Evolutionary conservation across 129 eudicot genomes (phyloP), one percentile per base, ranked within the genome.

Genomic region (Chrysanthemum seticuspe): DNA sequence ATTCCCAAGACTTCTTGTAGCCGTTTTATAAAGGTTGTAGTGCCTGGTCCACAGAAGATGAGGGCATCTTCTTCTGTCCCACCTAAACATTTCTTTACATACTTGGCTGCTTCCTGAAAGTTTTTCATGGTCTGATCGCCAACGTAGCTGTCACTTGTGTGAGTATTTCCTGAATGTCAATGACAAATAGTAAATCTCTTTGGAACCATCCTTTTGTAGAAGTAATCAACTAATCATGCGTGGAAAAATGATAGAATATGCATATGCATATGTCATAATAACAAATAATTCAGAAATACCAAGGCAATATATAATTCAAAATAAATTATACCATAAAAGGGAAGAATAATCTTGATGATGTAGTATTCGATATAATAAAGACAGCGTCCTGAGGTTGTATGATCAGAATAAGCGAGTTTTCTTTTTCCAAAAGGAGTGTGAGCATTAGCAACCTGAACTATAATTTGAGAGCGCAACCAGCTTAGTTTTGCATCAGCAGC

Each of bases 1-100:
- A 89, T 61, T 29, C 91, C 98, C 80, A 92, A 83, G 10, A 92
- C 90, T 74, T 92, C 96, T 75, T 92, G 96, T 10, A 92, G 96
- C 6, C 91, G 70, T 62, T 92, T 92, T 16, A 92, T 80, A 29
- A 95, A 96, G 1, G 96, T 85, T 0, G 98, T 92, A 13, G 95
- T 62, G 40, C 98, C 98, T 5, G 96, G 83, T 18, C 98, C 98
- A 19, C 91, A 87, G 13, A 89, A 89, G 23, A 92, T 23, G 16
- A 92, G 76, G 4, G 90, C 91, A 49, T 92, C 96, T 0, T 80
- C 77, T 53, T 70, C 75, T 36, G 80, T 75, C 1, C 88, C 96
- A 3, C 93, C 98, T 70, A 92, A 63, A 78, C 95, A 87, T 71
- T 78, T 80, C 84, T 92, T 92, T 25, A 92, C 68, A 60, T 69